A percentile compares a stretch with the other conserved stretches of the same genome.
Evolutionary conservation across 2,329 filamentous ascomycete species (phyloP).

Genomic region (Ascomycota sp.): DNA sequence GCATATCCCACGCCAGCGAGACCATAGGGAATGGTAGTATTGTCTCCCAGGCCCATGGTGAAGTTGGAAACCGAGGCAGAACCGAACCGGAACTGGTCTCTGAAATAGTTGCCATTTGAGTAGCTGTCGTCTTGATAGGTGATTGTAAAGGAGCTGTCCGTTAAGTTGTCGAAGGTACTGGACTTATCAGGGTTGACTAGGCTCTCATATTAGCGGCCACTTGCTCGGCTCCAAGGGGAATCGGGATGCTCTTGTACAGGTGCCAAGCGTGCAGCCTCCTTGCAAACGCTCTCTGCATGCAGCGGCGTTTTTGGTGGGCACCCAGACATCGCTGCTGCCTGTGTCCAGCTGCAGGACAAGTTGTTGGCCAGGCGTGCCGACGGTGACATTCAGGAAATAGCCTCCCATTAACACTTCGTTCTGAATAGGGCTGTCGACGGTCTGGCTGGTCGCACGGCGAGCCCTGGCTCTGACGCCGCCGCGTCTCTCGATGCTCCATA

Average conservation of each 20-base stretch:
- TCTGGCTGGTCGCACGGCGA: too few relatives aligned
- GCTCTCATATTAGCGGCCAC: slow-evolving; percentile 5
- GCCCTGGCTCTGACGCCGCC: too few relatives aligned
- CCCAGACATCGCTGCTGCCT: slow-evolving; percentile 43
- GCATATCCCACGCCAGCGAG: slow-evolving; percentile 38
- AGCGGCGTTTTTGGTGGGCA: slow-evolving; percentile 17
- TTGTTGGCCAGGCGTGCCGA: slow-evolving; percentile 35
- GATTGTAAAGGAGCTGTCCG: slow-evolving; percentile 28
- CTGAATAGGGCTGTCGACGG: slow-evolving; percentile 15
- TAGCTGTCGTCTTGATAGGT: slow-evolving; percentile 37
- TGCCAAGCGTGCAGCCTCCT: slow-evolving; percentile 19
- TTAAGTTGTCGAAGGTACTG: slow-evolving; percentile 21
- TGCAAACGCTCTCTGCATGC: slow-evolving; percentile 15
- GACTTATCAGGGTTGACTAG: slow-evolving; percentile 25
- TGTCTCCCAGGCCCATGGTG: slow-evolving; percentile 33
- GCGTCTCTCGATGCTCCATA: too few relatives aligned
- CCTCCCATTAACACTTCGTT: slow-evolving; percentile 22
- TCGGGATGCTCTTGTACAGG: slow-evolving; percentile 17
- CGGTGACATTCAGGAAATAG: slow-evolving; percentile 32
- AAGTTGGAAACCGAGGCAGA: slow-evolving; percentile 27
- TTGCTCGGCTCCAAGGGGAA: not conserved
- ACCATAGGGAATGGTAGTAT: slow-evolving; percentile 32
- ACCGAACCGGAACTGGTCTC: slow-evolving; percentile 32
- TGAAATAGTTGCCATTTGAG: slow-evolving; percentile 33
- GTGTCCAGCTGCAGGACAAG: slow-evolving; percentile 39